These are phyloP conservation scores for Dactylellina parvicollis DNA, from an alignment of 2,329 filamentous ascomycete genomes.

Conservation along the genomic window DNA sequence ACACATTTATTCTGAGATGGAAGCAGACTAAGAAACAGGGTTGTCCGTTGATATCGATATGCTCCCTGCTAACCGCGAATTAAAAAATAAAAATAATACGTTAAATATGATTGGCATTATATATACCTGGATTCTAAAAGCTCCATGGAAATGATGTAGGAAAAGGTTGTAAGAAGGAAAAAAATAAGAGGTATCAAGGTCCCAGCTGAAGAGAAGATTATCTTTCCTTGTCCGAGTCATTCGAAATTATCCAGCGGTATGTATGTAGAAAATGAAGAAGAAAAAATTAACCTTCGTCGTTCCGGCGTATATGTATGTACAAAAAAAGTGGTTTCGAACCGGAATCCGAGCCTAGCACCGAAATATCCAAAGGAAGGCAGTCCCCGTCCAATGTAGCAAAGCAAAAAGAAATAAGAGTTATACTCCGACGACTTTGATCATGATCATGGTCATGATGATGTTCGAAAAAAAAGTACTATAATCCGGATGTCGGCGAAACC, in stretches of 20 bases:
- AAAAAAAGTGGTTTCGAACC: not conserved
- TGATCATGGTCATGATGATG: too few relatives aligned
- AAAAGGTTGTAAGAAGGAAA: not conserved
- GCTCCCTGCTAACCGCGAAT: too few relatives aligned
- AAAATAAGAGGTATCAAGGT: not conserved
- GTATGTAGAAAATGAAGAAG: not conserved
- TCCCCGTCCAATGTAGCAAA: too few relatives aligned
- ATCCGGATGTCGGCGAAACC: constrained; percentile 50
- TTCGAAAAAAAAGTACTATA: constrained; percentile 20
- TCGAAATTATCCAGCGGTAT: not conserved
- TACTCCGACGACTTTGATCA: too few relatives aligned
- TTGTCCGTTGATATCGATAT: too few relatives aligned
- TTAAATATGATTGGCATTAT: too few relatives aligned
- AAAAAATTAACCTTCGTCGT: not conserved
- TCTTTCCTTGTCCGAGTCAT: not conserved
- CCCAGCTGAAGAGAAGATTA: not conserved
- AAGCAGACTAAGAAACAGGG: too few relatives aligned
- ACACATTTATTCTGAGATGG: too few relatives aligned
- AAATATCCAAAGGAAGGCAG: not conserved
- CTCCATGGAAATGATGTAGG: constrained; percentile 6
- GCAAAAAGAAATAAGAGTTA: too few relatives aligned
- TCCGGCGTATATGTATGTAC: not conserved
- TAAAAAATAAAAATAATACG: too few relatives aligned
- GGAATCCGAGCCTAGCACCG: not conserved
- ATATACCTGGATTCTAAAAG: not conserved